These are phyloP conservation scores for Usnea hakonensis DNA, from an alignment of 495 filamentous ascomycete species.

Conservation along the genomic window DNA sequence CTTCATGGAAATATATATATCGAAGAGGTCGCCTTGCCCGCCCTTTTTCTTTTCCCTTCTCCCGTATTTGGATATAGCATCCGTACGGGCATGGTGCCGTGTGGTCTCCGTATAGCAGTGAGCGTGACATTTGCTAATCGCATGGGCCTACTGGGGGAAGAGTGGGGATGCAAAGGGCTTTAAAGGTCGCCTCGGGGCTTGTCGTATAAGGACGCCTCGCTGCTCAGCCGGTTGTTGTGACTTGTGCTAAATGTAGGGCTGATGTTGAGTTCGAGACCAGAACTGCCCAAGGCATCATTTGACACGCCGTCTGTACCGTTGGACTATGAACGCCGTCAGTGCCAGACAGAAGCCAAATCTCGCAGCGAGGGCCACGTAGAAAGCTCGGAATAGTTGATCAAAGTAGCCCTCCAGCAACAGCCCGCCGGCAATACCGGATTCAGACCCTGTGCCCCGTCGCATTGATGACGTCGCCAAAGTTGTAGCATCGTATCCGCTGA, in stretches of 20 bases:
- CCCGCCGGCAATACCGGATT: conserved; percentile 41
- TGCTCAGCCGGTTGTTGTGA: no score
- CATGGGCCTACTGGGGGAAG: no score
- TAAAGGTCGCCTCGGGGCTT: no score
- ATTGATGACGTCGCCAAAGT: conserved; percentile 19
- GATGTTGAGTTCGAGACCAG: not conserved
- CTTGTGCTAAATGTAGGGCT: not conserved
- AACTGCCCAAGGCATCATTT: not conserved
- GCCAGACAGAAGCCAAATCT: conserved; percentile 26
- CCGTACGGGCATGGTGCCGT: no score
- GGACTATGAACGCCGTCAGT: not conserved
- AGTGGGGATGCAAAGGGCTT: no score
- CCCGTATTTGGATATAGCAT: no score
- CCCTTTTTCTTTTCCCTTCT: no score
- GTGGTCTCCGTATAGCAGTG: no score
- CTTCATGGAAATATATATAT: no score
- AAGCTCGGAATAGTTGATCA: conserved; percentile 50
- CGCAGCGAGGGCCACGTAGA: conserved; percentile 44
- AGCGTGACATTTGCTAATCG: no score
- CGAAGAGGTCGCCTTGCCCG: no score
- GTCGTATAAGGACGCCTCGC: no score
- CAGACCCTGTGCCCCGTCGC: conserved; percentile 26
- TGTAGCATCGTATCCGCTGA: conserved; percentile 38
- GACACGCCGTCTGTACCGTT: not conserved
- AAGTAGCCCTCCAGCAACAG: conserved; percentile 66